Evolutionary conservation across 2,329 filamentous ascomycete species (phyloP).

Genomic region (Amauroascus verrucosus): DNA sequence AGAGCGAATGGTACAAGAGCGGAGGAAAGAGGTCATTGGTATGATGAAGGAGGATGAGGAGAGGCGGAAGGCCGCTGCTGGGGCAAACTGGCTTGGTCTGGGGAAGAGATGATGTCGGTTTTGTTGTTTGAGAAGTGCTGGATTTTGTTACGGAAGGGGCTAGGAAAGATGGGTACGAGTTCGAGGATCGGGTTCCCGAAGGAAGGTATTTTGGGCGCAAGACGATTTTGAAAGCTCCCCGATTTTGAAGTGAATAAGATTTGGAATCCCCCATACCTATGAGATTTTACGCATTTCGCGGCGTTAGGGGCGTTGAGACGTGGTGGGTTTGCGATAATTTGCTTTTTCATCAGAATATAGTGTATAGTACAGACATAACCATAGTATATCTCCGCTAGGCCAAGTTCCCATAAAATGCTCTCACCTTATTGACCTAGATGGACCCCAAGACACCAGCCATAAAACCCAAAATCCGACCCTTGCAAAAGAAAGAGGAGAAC

Average conservation of each 20-base stretch:
- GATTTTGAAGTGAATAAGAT: not conserved
- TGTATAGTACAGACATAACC: slow-evolving; percentile 14
- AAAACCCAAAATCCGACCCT: not conserved
- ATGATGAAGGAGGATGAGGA: slow-evolving; percentile 34
- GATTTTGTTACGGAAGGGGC: not conserved
- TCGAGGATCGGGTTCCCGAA: not conserved
- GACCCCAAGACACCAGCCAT: slow-evolving; percentile 4
- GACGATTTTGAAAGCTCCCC: not conserved
- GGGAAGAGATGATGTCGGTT: not conserved
- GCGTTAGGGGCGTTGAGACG: slow-evolving; percentile 8
- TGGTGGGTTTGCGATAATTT: slow-evolving; percentile 1
- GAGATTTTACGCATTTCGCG: slow-evolving; percentile 1
- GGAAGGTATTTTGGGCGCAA: not conserved
- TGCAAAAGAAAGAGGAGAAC: too few relatives aligned
- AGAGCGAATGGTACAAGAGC: slow-evolving; percentile 34
- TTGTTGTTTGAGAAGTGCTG: not conserved
- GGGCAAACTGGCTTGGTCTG: slow-evolving; percentile 1
- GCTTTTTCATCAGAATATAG: slow-evolving; percentile 12
- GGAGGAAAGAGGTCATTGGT: slow-evolving; percentile 33
- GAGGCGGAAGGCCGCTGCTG: slow-evolving; percentile 2
- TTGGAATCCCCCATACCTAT: not conserved
- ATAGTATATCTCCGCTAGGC: slow-evolving; percentile 16
- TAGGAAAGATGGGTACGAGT: not conserved
- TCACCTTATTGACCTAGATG: not conserved
- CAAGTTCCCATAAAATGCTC: slow-evolving; percentile 7